Base-by-base conservation (phyloP, 208 protist genomes). In the Leishmania turanica region DNA sequence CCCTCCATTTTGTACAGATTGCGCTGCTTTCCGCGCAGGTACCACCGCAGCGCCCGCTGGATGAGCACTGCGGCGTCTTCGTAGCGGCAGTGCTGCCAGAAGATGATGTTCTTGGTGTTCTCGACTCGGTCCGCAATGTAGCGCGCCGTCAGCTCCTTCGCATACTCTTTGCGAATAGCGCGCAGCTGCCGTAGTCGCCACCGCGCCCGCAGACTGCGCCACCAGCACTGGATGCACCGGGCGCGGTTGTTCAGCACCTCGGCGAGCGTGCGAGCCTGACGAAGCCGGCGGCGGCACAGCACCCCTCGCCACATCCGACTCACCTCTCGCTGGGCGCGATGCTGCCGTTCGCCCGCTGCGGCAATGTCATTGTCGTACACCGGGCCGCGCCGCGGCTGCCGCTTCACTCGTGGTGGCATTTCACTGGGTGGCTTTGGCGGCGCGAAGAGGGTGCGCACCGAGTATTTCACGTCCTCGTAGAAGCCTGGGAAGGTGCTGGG, bases 301-400 rank as follows among this genome's bases (percentile, higher is more conserved):
- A 97, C 83, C n/a, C 94, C 94, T 34, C 94, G 92, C 92, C 94
- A 97, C 74, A 96, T 83, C 49, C 88, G 88, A 77, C 91, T 90
- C 13, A 97, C 87, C 83, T 85, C 78, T 27, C 72, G 78, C 86
- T 96, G 92, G 37, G 94, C 94, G 54, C 77, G 78, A 75, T 97
- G 89, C 79, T 97, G 90, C 47, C 81, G 85, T 7, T 74, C 75
- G 1, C 94, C 94, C 45, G 91, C 92, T 7, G 85, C 73, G 24
- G 83, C 64, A 6, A 97, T 70, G 75, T 96, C 91, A 79, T 92
- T 95, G 17, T 47, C 56, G 77, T 87, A 95, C 24, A 86, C 84
- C 17, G 75, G 77, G 51, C 81, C 84, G 47, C 89, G 87, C 9
- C 89, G 83, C 40, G 81, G 83, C 3, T 89, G 90, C 19, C 87